Base-by-base conservation (phyloP, 106 monocot genomes). In the Dendrobium chrysotoxum region DNA sequence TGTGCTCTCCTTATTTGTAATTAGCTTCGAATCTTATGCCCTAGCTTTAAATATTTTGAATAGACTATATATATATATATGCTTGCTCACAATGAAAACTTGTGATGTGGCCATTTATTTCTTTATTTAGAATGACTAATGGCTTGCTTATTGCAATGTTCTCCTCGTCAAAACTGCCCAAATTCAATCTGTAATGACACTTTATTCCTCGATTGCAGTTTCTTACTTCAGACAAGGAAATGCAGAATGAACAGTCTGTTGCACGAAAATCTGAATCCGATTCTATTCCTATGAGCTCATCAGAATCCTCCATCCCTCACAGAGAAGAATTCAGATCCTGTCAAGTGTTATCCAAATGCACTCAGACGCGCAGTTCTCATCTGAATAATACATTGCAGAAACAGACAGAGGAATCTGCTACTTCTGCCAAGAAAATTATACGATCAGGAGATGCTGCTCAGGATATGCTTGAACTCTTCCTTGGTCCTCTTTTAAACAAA, bases 401-500 rank as follows among this genome's bases (percentile, higher is more conserved):
- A 23, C 30, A 47, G 74, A 73, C 10, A 30, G 79, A 81, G 17
- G 81, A 68, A 71, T 50, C 58, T 61, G 18, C 78, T 35, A 31
- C 31, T 31, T 31, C 70, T 17, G 1, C 30, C 53, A 75, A 18
- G 77, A 47, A 77, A 75, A 38, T 74, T 45, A 39, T 1, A 80
- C 77, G 20, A 78, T 86, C 86, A 13, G 86, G 88, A 46, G 88
- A 91, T 86, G 81, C 76, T 78, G 86, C 85, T 81, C 88, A 85
- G 65, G 89, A 90, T 58, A 94, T 94, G 89, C 73, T 94, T 82
- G 75, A 90, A 75, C 77, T 91, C 31, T 86, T 89, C 86, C 42
- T 91, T 18, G 94, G 88, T 75, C 86, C 92, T 74, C 82, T 92
- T 53, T 80, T 90, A 15, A 86, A 75, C 65, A 87, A 88, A 78